These are phyloP conservation scores for Friedmanniomyces endolithicus DNA, from an alignment of 495 filamentous ascomycete genomes.

Conservation along the genomic window DNA sequence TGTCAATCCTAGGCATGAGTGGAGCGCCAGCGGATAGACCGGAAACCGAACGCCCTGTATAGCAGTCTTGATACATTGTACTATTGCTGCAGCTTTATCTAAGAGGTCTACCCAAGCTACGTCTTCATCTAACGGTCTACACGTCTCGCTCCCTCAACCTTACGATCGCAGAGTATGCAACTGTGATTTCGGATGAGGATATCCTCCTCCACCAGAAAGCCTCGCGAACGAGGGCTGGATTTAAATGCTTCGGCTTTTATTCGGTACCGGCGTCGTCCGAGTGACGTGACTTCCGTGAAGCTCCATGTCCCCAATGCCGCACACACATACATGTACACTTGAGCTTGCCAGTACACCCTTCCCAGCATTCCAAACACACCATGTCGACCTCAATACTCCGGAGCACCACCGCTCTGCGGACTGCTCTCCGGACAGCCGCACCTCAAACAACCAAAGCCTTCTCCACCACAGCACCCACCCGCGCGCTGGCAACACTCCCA, in stretches of 20 bases:
- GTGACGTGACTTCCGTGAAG: neutral
- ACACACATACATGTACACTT: constrained; percentile 2
- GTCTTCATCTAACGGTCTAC: neutral
- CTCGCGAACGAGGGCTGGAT: neutral
- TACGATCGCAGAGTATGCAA: too few relatives aligned
- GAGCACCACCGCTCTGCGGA: constrained; percentile 35
- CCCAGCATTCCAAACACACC: neutral
- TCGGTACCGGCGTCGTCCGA: neutral
- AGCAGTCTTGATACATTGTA: constrained; percentile 21
- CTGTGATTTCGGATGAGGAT: too few relatives aligned
- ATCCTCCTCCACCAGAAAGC: too few relatives aligned
- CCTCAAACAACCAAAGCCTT: constrained; percentile 41
- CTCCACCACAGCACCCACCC: constrained; percentile 59
- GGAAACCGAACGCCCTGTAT: constrained; percentile 10
- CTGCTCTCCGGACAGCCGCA: constrained; percentile 39
- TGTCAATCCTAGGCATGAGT: neutral
- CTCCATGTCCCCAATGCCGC: neutral
- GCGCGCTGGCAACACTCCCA: constrained; percentile 84
- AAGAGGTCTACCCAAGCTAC: too few relatives aligned
- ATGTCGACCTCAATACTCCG: constrained; percentile 49
- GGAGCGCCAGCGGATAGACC: neutral
- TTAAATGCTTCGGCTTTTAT: neutral
- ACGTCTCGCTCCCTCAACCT: too few relatives aligned
- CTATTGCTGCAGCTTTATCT: constrained; percentile 1
- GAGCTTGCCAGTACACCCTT: neutral